Percentiles rank a stretch among this genome's conserved stretches.
These are phyloP conservation scores for Pythium rhizo-oryzae DNA, from an alignment of 352 stramenopile species.

Conservation along the genomic window DNA sequence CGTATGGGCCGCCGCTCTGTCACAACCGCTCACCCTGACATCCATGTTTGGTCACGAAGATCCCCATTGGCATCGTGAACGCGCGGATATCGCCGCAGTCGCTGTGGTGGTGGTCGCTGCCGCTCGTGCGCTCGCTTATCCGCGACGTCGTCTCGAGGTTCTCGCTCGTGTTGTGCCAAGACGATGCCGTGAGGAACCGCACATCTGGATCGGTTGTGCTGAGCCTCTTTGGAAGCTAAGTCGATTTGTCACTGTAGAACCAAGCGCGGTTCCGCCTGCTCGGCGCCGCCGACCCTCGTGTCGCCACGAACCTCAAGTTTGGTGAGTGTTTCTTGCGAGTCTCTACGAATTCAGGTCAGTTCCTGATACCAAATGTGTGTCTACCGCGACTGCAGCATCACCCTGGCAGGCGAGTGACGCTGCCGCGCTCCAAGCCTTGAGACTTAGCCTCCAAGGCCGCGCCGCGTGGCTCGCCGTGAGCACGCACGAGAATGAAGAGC, in stretches of 20 bases:
- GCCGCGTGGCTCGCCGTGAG: constrained; percentile 60
- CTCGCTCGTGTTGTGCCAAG: constrained; percentile 68
- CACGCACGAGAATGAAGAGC: constrained; percentile 72
- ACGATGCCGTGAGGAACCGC: constrained; percentile 38
- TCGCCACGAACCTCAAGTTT: constrained; percentile 73
- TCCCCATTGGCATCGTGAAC: constrained; percentile 68
- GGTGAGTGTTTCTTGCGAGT: constrained; percentile 32
- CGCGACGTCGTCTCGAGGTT: constrained; percentile 32
- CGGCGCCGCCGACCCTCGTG: constrained; percentile 35
- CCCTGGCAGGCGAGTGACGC: constrained; percentile 14
- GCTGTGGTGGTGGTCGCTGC: constrained; percentile 52
- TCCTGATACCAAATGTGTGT: not conserved
- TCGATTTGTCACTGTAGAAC: constrained; percentile 37
- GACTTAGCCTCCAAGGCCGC: constrained; percentile 30
- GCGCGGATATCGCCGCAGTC: constrained; percentile 62
- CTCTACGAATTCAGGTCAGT: too few relatives aligned
- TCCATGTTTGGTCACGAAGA: constrained; percentile 18
- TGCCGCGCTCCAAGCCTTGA: constrained; percentile 13
- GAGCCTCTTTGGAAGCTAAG: not conserved
- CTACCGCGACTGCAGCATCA: constrained; percentile 18
- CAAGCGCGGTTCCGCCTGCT: constrained; percentile 45
- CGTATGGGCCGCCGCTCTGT: too few relatives aligned
- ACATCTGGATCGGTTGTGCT: too few relatives aligned
- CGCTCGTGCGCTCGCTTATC: constrained; percentile 26
- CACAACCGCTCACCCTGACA: too few relatives aligned